A percentile compares a stretch with the other conserved stretches of the same genome.
These are phyloP conservation scores for Zygotorulaspora danielsina DNA, from an alignment of 805 yeast genomes.

Conservation along the genomic window DNA sequence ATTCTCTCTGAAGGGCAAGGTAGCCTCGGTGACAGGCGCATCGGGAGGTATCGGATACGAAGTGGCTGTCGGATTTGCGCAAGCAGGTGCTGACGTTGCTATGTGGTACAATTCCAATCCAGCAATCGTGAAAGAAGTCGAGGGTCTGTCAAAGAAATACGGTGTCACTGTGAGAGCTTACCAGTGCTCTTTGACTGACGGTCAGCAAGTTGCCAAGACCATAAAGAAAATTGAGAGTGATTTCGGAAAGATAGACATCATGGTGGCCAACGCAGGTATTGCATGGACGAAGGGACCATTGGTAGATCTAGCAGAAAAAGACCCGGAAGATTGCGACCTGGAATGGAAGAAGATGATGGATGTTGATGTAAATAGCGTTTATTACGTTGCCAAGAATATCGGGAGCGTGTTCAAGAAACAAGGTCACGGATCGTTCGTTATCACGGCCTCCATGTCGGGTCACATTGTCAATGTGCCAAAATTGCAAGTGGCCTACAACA, in stretches of 20 bases:
- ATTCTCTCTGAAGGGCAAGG: constrained; percentile 75
- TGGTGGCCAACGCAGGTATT: constrained; percentile 84
- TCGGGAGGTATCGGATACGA: constrained; percentile 79
- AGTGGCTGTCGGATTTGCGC: constrained; percentile 76
- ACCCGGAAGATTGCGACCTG: constrained; percentile 42
- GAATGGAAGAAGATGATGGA: constrained; percentile 72
- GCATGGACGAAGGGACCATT: constrained; percentile 70
- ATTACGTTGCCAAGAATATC: constrained; percentile 69
- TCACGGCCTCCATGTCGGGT: constrained; percentile 88
- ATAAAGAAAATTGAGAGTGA: constrained; percentile 47
- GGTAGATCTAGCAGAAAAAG: constrained; percentile 41
- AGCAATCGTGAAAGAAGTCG: constrained; percentile 31
- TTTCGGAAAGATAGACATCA: constrained; percentile 75
- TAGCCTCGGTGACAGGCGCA: constrained; percentile 78
- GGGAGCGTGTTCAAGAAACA: constrained; percentile 72
- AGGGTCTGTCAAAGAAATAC: constrained; percentile 45
- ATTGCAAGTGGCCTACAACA: constrained; percentile 79
- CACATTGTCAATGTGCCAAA: constrained; percentile 85
- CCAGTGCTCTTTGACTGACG: constrained; percentile 30
- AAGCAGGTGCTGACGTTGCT: constrained; percentile 83
- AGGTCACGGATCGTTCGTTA: constrained; percentile 70
- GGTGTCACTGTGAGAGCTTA: constrained; percentile 58
- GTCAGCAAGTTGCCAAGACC: constrained; percentile 23
- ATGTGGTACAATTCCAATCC: constrained; percentile 61
- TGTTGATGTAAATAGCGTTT: constrained; percentile 75